Base-by-base conservation (phyloP, 176 grass and related monocot species). In the Phragmites australis region DNA sequence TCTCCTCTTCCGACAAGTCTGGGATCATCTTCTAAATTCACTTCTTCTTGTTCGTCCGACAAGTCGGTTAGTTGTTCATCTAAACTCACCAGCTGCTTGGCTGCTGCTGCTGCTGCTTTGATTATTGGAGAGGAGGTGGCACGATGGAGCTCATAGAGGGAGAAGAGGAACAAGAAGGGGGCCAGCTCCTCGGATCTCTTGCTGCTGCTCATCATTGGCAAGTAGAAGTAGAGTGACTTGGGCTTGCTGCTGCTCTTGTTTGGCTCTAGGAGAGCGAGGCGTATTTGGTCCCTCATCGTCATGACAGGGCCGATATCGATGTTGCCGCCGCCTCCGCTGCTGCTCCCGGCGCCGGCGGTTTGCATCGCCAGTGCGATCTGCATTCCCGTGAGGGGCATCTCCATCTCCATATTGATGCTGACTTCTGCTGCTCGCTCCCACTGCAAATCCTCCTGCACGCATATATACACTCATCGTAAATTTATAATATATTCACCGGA, bases 151-250 rank as follows among this genome's bases (percentile, higher is more conserved):
- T 89, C 86, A 30, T 51, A 29, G 39, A 93, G 68, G 44, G 77
- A 97, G 69, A 97, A 93, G 70, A 93, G 75, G 77, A 97, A 93
- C 64, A 93, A 73, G 40, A 83, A 84, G 9, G 88, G 72, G 37
- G 87, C 47, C 34, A 93, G 73, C 72, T 86, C 69, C 22, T 77
- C 59, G 48, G 63, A 26, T n/a, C 22, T 22, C 54, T 22, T 13
- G 9, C 54, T 57, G 3, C 5, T 27, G 3, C 15, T 13, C 37
- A 6, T 18, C 10, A 31, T 56, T 21, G 51, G 51, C 51, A 54
- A 54, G 19, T n/a, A n/a, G 1, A 47, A 2, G 14, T 6, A 47
- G 66, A 69, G 66, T 3, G 40, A 13, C 13, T 45, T 44, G 58
- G 2, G 7, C 8, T 16, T 46, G 13, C 5, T 37, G 45, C 44